phyloP scores from a whole-genome alignment of 163 green algal species.

The Scenedesmus sp. region DNA sequence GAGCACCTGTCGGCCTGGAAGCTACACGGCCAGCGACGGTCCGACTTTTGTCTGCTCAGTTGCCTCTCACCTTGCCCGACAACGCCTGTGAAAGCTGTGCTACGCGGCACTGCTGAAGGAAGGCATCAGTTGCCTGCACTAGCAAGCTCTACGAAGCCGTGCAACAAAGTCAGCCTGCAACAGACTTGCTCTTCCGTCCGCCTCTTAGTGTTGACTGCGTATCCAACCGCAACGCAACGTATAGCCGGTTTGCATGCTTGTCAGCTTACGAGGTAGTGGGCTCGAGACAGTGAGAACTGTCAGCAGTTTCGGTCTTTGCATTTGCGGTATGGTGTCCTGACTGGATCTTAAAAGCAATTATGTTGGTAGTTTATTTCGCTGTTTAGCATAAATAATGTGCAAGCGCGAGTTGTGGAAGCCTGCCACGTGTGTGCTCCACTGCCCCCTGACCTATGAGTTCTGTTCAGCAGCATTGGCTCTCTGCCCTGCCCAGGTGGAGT shows the following conservation, averaged over 20 bases:
- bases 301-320: constrained; percentile 4
- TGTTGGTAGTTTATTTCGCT: not conserved
- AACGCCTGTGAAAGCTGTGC: not conserved
- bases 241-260: not conserved
- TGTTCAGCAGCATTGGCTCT: not conserved
- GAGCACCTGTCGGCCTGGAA: not conserved
- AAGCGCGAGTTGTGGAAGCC: not conserved
- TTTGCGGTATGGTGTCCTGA: not conserved
- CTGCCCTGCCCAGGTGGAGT: not conserved
- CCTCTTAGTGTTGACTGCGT: not conserved
- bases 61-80: constrained; percentile 4
- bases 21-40: constrained; percentile 14
- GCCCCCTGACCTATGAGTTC: not conserved
- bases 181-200: not conserved
- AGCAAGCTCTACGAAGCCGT: not conserved
- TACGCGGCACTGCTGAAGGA: not conserved
- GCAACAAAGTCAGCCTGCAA: not conserved
- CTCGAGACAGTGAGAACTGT: not conserved
- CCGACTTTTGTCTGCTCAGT: constrained; percentile 18
- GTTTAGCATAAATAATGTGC: not conserved
- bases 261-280: not conserved
- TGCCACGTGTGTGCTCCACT: not conserved
- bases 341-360: not conserved
- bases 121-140: not conserved
- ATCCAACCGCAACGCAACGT: not conserved